Base-by-base conservation (phyloP, 78 protist genomes). In the Diacronema lutheri region DNA sequence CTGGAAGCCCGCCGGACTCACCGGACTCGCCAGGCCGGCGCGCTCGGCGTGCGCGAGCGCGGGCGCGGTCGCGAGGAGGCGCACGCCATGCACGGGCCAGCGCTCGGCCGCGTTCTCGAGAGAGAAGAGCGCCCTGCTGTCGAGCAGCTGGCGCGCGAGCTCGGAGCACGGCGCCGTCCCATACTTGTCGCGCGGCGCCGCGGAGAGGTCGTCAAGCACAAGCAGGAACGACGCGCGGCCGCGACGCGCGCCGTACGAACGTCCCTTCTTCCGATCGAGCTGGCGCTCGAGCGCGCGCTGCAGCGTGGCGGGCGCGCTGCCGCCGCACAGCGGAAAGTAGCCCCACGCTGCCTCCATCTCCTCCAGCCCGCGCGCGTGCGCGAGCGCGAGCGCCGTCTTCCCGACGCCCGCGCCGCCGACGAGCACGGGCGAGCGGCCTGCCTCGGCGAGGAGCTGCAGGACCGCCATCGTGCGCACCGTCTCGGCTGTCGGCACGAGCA, bases 391-490 rank as follows among this genome's bases (percentile, higher is more conserved):
- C 62, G 93, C 90, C 4, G 98, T 89, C 89, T 96, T 96, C 35
- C 94, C 96, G 26, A 95, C 91, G 10, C 98, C 98, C 0, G 92
- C 41, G 64, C 82, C 93, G 12, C 98, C 98, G 29, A 94, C 73
- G 55, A 94, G 79, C n/a, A 96, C 80, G 20, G 81, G 81, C 9
- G 90, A 65, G 37, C 64, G 26, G 50, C 40, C 44, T 31, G 11
- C 26, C n/a, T 23, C 4, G 38, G n/a, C 14, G 7, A 37, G n/a
- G 69, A 62, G 69, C 37, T 14, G 14, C 38, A 62, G 21, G 69
- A 29, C n/a, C 37, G 7, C 90, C 56, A 81, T 84, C 31, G 77
- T 26, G n/a, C 96, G 88, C 26, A 84, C 81, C 31, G 74, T 62
- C 71, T 96, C 98, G 37, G 89, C 33, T 14, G 96, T 94, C n/a